A percentile compares a stretch with the other conserved stretches of the same genome.
phyloP scores from a whole-genome alignment of 768 basidiomycete genomes.

The Mrakia blollopis region DNA sequence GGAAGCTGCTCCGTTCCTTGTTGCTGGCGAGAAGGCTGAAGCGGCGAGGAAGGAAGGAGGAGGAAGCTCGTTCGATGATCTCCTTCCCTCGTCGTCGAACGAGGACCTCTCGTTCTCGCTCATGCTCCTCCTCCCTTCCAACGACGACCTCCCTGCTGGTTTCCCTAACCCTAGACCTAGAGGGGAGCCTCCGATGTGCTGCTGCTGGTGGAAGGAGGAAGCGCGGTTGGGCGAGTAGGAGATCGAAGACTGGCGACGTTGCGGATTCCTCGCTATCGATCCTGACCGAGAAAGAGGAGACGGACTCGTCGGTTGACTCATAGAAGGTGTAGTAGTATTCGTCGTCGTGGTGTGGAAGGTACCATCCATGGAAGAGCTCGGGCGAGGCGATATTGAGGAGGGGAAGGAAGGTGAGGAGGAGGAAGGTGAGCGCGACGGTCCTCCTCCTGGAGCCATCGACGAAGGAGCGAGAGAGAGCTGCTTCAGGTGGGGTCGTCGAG shows the following conservation, averaged over 20 bases:
- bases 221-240: slow-evolving; percentile 5
- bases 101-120: not conserved
- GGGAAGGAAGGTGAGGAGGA: not conserved
- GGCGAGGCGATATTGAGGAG: not conserved
- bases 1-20: not conserved
- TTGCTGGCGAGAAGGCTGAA: not conserved
- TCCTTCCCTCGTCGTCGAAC: not conserved
- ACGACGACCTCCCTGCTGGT: not conserved
- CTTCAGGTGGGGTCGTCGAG: slow-evolving; percentile 10
- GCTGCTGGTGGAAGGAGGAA: not conserved
- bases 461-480: slow-evolving; percentile 14
- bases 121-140: not conserved
- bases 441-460: not conserved
- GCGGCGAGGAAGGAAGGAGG: not conserved
- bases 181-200: not conserved
- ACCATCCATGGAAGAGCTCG: slow-evolving; percentile 1
- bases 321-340: not conserved
- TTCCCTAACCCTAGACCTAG: not conserved
- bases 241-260: slow-evolving; percentile 1
- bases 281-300: slow-evolving; percentile 16
- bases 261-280: not conserved
- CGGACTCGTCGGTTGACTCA: not conserved
- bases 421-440: not conserved
- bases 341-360: not conserved
- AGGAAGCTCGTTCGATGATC: not conserved